A percentile compares a stretch with the other conserved stretches of the same genome.
Conservation (phyloP, 2,329 filamentous ascomycete genomes). For the Exophiala xenobiotica region DNA sequence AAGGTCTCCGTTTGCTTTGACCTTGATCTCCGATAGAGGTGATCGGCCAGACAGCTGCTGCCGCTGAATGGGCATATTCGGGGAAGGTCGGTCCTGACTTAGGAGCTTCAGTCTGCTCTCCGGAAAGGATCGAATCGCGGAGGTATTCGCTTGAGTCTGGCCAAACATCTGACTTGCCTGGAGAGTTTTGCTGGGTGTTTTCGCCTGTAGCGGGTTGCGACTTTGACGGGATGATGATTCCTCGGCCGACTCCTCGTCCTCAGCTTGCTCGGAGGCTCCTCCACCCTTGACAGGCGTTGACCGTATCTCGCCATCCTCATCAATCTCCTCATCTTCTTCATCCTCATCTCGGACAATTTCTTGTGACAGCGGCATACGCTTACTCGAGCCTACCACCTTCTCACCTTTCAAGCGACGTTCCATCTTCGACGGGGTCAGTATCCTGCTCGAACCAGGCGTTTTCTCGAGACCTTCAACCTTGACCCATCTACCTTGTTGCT, state of each 20-base stretch:
- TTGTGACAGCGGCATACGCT: slow-evolving; percentile 9
- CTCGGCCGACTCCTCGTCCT: slow-evolving; percentile 5
- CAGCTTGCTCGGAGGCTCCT: slow-evolving; percentile 15
- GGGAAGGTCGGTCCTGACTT: slow-evolving; percentile 26
- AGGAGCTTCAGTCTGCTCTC: slow-evolving; percentile 1
- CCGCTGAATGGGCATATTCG: slow-evolving; percentile 23
- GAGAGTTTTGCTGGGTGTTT: slow-evolving; percentile 21
- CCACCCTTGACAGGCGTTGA: no score
- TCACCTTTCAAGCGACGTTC: slow-evolving; percentile 16
- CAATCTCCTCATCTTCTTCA: slow-evolving; percentile 16
- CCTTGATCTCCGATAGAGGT: slow-evolving; percentile 15
- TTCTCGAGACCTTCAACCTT: slow-evolving; percentile 18
- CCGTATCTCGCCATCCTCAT: slow-evolving; percentile 9
- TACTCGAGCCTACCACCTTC: background rate
- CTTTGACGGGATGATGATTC: background rate
- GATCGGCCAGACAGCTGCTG: slow-evolving; percentile 11
- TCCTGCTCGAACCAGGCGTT: slow-evolving; percentile 13
- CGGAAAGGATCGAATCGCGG: slow-evolving; percentile 14
- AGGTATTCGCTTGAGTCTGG: slow-evolving; percentile 27
- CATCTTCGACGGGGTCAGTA: slow-evolving; percentile 26
- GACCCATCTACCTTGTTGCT: slow-evolving; percentile 19
- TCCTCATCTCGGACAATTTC: slow-evolving; percentile 21
- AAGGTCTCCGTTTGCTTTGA: slow-evolving; percentile 8
- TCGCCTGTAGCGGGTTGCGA: slow-evolving; percentile 12
- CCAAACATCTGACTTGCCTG: slow-evolving; percentile 22